Percentiles rank a stretch among this genome's conserved stretches.
Evolutionary conservation across 495 filamentous ascomycete species (phyloP).

Genomic region (Amniculicola lignicola): DNA sequence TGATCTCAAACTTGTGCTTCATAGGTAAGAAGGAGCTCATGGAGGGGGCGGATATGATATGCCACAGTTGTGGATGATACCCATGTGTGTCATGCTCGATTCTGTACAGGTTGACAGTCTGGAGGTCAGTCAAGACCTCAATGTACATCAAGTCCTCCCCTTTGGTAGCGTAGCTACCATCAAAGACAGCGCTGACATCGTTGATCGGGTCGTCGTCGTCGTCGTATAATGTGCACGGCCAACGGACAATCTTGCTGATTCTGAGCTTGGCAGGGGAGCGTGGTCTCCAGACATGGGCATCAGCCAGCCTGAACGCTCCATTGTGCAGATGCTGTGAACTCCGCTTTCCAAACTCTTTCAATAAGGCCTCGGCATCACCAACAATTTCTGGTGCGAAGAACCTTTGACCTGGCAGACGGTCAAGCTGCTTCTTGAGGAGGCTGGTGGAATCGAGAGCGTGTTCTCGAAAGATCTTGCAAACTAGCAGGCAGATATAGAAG

Average conservation of each 20-base stretch:
- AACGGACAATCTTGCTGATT: slow-evolving; percentile 2
- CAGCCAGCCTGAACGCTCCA: slow-evolving; percentile 12
- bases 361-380: background rate
- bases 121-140: too few relatives aligned
- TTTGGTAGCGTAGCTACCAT: too few relatives aligned
- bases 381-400: background rate
- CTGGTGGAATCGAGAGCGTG: slow-evolving; percentile 21
- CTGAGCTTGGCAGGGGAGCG: slow-evolving; percentile 1
- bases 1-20: too few relatives aligned
- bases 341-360: slow-evolving; percentile 4
- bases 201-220: too few relatives aligned
- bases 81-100: too few relatives aligned
- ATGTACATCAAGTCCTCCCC: too few relatives aligned
- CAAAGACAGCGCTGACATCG: too few relatives aligned
- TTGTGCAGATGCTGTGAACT: slow-evolving; percentile 15
- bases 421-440: slow-evolving; percentile 19
- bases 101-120: too few relatives aligned
- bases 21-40: too few relatives aligned
- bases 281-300: slow-evolving; percentile 4
- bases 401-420: slow-evolving; percentile 12
- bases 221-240: background rate
- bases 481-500: slow-evolving; percentile 26
- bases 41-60: too few relatives aligned
- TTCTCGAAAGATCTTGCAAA: slow-evolving; percentile 17
- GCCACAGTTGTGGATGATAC: too few relatives aligned